Percentiles rank a stretch among this genome's conserved stretches.
phyloP scores from a whole-genome alignment of 1,284 basidiomycete species.

The Leccinum pachyderme region DNA sequence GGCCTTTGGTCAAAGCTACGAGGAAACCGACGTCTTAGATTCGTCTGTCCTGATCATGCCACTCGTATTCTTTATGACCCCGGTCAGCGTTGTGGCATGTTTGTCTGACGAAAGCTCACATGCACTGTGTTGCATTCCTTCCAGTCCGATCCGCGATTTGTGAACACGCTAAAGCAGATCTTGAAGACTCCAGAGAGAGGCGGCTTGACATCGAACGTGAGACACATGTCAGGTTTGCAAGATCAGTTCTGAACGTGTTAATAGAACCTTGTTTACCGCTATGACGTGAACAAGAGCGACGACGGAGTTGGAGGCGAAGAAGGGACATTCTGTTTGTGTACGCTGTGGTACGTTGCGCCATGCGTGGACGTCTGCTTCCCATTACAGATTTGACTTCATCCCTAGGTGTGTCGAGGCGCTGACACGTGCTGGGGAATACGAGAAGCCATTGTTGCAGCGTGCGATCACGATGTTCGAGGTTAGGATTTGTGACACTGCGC shows the following conservation, averaged over 20 bases:
- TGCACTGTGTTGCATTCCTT: not conserved
- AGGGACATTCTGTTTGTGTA: constrained; percentile 81
- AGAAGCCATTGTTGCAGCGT: constrained; percentile 61
- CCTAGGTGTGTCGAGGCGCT: constrained; percentile 83
- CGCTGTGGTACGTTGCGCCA: constrained; percentile 51
- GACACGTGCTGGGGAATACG: constrained; percentile 79
- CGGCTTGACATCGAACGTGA: constrained; percentile 82
- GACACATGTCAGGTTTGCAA: constrained; percentile 16
- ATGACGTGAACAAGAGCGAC: constrained; percentile 77
- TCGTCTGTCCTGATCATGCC: constrained; percentile 82
- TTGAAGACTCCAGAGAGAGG: constrained; percentile 83
- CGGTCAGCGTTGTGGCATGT: constrained; percentile 42
- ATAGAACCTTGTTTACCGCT: constrained; percentile 60
- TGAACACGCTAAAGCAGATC: constrained; percentile 77
- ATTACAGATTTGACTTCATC: constrained; percentile 21
- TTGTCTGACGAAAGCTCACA: constrained; percentile 8
- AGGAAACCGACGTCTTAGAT: constrained; percentile 67
- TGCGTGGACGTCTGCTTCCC: not conserved
- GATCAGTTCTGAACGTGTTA: not conserved
- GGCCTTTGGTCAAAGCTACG: constrained; percentile 78
- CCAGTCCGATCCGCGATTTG: constrained; percentile 84
- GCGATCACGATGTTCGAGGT: constrained; percentile 85
- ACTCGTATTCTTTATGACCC: constrained; percentile 83
- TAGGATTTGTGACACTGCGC: constrained; percentile 16
- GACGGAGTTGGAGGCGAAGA: constrained; percentile 94